Evolutionary conservation across 208 protist genomes (phyloP).

Genomic region (Wallacemonas sp.): DNA sequence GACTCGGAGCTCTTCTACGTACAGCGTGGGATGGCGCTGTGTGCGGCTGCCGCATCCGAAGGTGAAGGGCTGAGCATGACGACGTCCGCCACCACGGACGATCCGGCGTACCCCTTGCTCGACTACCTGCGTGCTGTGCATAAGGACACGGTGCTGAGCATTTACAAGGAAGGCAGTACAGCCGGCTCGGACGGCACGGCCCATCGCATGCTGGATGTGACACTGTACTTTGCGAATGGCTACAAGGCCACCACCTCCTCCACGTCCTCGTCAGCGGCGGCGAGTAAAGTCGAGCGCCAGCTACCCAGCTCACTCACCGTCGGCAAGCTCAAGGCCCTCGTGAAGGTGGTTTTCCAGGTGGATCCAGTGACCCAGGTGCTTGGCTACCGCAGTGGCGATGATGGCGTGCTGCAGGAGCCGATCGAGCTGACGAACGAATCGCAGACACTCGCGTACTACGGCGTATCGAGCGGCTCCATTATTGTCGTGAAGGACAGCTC

Average conservation of each 20-base stretch:
- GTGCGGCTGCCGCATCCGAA: no score
- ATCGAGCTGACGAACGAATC: constrained; percentile 67
- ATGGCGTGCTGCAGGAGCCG: constrained; percentile 52
- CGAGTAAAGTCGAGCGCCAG: constrained; percentile 35
- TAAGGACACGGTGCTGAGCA: constrained; percentile 83
- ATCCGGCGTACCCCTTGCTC: constrained; percentile 50
- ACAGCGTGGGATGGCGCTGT: constrained; percentile 71
- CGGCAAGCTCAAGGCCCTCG: constrained; percentile 78
- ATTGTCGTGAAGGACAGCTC: constrained; percentile 75
- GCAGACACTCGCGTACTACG: constrained; percentile 78
- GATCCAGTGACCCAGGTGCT: constrained; percentile 61
- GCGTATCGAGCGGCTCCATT: constrained; percentile 65
- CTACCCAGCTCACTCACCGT: constrained; percentile 81
- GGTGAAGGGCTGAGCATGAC: constrained; percentile 9
- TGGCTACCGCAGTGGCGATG: constrained; percentile 66
- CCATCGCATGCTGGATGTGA: constrained; percentile 76
- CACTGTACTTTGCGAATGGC: constrained; percentile 51
- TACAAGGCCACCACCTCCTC: constrained; percentile 24
- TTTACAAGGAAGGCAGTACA: constrained; percentile 74
- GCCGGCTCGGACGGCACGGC: constrained; percentile 56
- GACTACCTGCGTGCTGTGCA: constrained; percentile 74
- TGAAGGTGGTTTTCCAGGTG: constrained; percentile 72
- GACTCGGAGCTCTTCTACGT: constrained; percentile 90
- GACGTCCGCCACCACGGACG: neutral
- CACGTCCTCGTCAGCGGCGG: neutral